A percentile compares a stretch with the other conserved stretches of the same genome.
Evolutionary conservation across 2,329 filamentous ascomycete species (phyloP).

Genomic region (Grosmannia penicillata): DNA sequence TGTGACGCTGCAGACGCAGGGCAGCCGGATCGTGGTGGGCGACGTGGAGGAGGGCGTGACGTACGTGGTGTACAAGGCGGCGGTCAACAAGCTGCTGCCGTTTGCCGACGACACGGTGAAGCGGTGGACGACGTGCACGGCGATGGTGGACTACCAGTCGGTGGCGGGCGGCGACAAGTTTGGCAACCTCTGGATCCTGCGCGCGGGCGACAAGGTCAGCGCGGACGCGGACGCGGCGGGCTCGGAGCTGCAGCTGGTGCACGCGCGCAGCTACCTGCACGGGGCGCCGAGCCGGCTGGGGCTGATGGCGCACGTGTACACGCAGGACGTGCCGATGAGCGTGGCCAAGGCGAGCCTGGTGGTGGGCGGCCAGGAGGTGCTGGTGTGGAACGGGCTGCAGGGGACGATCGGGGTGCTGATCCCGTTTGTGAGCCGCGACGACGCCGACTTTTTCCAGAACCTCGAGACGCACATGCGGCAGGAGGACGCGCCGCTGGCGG

Average conservation of each 20-base stretch:
- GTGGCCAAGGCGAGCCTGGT: constrained; percentile 82
- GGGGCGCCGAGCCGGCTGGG: constrained; percentile 75
- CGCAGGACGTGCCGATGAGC: constrained; percentile 82
- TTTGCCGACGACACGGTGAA: constrained; percentile 84
- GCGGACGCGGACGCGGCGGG: constrained; percentile 87
- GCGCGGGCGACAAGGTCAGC: constrained; percentile 73
- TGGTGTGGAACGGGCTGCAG: constrained; percentile 89
- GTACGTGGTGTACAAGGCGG: constrained; percentile 84
- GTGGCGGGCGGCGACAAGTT: constrained; percentile 94
- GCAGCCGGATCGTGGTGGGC: constrained; percentile 78
- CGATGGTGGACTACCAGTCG: constrained; percentile 97
- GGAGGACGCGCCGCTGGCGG: constrained; percentile 77
- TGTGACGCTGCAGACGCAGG: constrained; percentile 76
- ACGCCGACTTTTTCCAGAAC: constrained; percentile 94
- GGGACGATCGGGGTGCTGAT: constrained; percentile 89
- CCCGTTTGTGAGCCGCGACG: constrained; percentile 80
- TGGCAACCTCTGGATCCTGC: constrained; percentile 86
- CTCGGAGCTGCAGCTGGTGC: constrained; percentile 76
- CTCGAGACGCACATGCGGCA: constrained; percentile 77
- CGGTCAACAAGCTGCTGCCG: constrained; percentile 81
- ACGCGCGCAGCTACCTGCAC: constrained; percentile 80
- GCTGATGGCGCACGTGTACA: constrained; percentile 77
- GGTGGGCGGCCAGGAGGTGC: constrained; percentile 77
- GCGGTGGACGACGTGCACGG: constrained; percentile 78
- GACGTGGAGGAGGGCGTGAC: constrained; percentile 88